Evolutionary conservation across 2,329 filamentous ascomycete species (phyloP), one percentile per base, ranked within the genome.

Genomic region (Cryphonectria nitschkei): DNA sequence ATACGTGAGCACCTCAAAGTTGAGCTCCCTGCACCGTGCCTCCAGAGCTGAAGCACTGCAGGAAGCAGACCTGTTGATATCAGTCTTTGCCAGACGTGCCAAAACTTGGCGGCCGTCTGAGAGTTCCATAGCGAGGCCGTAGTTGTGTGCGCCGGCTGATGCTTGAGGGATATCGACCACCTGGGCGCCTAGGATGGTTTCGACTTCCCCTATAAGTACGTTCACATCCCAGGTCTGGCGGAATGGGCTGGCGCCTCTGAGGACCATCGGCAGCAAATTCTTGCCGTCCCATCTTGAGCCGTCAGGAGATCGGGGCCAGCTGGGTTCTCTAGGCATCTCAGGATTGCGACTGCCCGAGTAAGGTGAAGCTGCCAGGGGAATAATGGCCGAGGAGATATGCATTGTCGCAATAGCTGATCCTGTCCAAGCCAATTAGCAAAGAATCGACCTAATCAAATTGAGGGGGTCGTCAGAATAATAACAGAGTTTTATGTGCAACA

Each of bases 141-240:
- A 61, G 58, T 61, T 61, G 58, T 61, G 58, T 61, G 58, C 58
- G 22, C 58, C 58, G 3, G 58, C 58, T 14, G 58, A 61, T 13
- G 34, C 58, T 16, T 61, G 34, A 5, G 58, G 58, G 22, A 61
- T 61, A 22, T 61, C 58, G 58, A 61, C 29, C 58, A 61, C 58
- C 22, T 13, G 58, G 19, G 32, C 58, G 16, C 58, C 58, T 8
- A 61, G 22, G 16, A 4, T 11, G 58, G 2, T 22, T 39, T 61
- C 58, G 22, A 61, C 34, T 11, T 61, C 58, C 19, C 9, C 11
- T 22, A 61, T 26, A 8, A 61, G 58, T 9, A 39, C 32, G 4
- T 34, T 39, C 1, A 61, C 32, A n/a, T 39, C 58, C 58, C 32
- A 37, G 34, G 7, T n/a, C 19, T 39, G 11, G 9, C 29, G 16